phyloP scores from a whole-genome alignment of 2,329 filamentous ascomycete species.

The Fusarium scirpi region DNA sequence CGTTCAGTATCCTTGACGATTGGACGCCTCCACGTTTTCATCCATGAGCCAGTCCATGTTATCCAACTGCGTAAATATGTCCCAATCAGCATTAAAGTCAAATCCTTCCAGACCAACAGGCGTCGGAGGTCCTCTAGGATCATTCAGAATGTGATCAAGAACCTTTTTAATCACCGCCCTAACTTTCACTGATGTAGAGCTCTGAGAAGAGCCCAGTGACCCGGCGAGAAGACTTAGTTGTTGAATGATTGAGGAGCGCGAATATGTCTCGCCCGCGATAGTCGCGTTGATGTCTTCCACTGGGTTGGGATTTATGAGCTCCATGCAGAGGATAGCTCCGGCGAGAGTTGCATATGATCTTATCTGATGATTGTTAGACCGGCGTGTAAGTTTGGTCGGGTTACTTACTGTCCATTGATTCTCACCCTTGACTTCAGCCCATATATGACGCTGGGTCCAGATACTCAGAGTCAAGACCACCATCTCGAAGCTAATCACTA shows the following conservation, averaged over 20 bases:
- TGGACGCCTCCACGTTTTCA: not conserved
- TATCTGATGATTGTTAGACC: not conserved
- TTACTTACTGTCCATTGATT: not conserved
- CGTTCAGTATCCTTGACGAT: not conserved
- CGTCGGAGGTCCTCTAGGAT: rapidly evolving
- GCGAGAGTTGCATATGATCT: not conserved
- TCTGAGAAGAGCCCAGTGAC: not conserved
- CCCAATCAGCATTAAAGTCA: not conserved
- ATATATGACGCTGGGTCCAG: not conserved
- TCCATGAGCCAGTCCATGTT: not conserved
- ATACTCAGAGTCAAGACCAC: not conserved
- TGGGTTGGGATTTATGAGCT: not conserved
- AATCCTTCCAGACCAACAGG: not conserved
- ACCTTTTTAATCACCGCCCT: not conserved
- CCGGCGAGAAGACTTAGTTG: not conserved
- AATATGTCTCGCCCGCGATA: not conserved
- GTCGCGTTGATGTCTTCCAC: not conserved
- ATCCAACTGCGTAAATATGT: not conserved
- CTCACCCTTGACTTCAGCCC: not conserved
- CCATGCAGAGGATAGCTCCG: not conserved
- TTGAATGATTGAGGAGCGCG: not conserved
- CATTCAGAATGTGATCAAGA: not conserved
- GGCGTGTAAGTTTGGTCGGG: not conserved
- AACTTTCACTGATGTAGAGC: not conserved
- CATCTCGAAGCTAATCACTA: not conserved